Evolutionary conservation across 371 early-diverging fungal genomes (phyloP).

Genomic region (Rhizomucor miehei): DNA sequence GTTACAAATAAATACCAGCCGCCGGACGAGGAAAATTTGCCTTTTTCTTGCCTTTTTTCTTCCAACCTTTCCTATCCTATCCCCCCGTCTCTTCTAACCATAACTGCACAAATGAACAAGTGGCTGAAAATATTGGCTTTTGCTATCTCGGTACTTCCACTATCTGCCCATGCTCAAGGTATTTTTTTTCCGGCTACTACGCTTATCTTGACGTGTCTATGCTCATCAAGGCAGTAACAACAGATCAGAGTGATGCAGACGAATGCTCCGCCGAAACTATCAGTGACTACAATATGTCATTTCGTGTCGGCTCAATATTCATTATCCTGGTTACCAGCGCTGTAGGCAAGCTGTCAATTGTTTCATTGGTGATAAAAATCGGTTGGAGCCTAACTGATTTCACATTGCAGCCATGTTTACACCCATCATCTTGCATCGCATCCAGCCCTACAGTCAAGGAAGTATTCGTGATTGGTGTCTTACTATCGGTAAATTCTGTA

Average conservation of each 20-base stretch:
- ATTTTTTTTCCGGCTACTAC: background rate
- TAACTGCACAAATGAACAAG: no score
- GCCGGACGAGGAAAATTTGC: background rate
- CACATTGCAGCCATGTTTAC: conserved; percentile 20
- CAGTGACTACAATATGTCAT: conserved; percentile 17
- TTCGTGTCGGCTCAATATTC: conserved; percentile 22
- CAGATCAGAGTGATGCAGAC: conserved; percentile 1
- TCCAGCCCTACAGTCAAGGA: conserved; percentile 22
- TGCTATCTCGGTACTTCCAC: background rate
- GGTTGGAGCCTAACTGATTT: background rate
- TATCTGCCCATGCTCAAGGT: background rate
- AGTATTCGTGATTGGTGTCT: conserved; percentile 29
- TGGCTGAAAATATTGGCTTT: background rate
- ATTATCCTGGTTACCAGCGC: conserved; percentile 23
- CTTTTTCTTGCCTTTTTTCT: background rate
- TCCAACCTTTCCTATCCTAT: background rate
- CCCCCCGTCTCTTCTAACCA: background rate
- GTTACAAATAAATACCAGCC: background rate
- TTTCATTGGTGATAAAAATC: background rate
- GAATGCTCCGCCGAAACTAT: conserved; percentile 8
- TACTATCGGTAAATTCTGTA: conserved; percentile 43
- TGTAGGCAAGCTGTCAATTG: conserved; percentile 13
- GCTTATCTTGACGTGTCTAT: background rate
- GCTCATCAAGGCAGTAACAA: background rate
- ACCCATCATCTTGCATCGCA: conserved; percentile 31